Percentiles rank a stretch among this genome's conserved stretches.
These are phyloP conservation scores for Friedmanniomyces endolithicus DNA, from an alignment of 495 filamentous ascomycete species.

Conservation along the genomic window DNA sequence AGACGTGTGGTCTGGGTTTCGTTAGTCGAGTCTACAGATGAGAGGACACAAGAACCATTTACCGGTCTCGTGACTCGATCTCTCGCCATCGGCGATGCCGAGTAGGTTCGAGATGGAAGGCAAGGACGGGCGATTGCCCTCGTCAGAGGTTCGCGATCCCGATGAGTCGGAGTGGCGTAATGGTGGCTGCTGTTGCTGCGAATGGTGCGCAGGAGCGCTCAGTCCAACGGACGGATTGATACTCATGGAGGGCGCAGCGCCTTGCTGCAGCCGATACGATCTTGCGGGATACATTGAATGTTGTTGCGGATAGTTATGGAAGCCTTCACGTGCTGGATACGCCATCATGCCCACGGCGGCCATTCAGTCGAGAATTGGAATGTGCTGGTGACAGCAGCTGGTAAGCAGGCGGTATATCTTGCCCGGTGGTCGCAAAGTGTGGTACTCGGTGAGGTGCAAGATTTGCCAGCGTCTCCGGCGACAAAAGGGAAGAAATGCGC, in stretches of 20 bases:
- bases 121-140: constrained; percentile 26
- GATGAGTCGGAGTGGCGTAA: not conserved
- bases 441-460: no score
- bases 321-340: constrained; percentile 8
- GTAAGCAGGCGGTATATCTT: no score
- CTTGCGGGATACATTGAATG: constrained; percentile 1
- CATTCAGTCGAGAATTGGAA: not conserved
- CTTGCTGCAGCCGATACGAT: not conserved
- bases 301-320: constrained; percentile 11
- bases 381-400: not conserved
- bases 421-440: no score
- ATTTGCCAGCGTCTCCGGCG: no score
- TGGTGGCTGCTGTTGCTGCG: not conserved
- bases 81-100: constrained; percentile 24
- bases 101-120: constrained; percentile 33
- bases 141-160: constrained; percentile 26
- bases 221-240: constrained; percentile 10
- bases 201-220: not conserved
- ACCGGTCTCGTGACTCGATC: constrained; percentile 20
- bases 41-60: not conserved
- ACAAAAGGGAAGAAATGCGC: not conserved
- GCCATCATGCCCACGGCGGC: constrained; percentile 10
- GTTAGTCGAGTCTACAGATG: not conserved
- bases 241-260: not conserved
- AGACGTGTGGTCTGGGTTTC: not conserved